These are phyloP conservation scores for Quercus suber DNA, from an alignment of 306 rosid species.

Conservation along the genomic window DNA sequence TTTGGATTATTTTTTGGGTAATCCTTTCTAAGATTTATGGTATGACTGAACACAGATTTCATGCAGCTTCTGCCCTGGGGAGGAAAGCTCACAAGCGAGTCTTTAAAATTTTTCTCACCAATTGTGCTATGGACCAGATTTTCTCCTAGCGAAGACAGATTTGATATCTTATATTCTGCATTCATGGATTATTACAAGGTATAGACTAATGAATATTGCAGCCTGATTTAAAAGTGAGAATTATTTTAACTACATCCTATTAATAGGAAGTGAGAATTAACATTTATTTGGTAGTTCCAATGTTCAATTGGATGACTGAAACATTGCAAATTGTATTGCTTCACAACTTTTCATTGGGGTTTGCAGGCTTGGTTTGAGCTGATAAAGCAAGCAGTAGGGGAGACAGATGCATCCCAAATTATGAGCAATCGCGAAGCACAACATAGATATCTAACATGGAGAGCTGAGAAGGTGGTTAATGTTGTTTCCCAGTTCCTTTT, in stretches of 20 bases:
- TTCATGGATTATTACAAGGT: constrained; percentile 92
- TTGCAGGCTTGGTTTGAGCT: constrained; percentile 74
- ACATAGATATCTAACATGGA: constrained; percentile 77
- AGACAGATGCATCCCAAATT: constrained; percentile 50
- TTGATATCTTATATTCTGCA: constrained; percentile 65
- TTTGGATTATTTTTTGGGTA: neutral
- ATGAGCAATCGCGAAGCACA: constrained; percentile 68
- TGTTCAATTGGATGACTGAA: constrained; percentile 6
- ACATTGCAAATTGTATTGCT: neutral
- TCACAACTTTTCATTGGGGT: constrained; percentile 1
- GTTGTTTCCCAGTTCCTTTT: neutral
- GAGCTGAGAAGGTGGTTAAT: constrained; percentile 71
- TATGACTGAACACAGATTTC: constrained; percentile 59
- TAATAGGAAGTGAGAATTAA: neutral
- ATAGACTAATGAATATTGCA: neutral
- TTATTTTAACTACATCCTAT: neutral
- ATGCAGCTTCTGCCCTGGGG: constrained; percentile 99
- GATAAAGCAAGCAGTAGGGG: constrained; percentile 42
- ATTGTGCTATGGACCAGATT: constrained; percentile 95
- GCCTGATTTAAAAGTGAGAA: neutral
- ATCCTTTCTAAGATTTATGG: constrained; percentile 36
- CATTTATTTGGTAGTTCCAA: neutral
- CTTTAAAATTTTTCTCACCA: constrained; percentile 79
- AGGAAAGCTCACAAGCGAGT: constrained; percentile 93
- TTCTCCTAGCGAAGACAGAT: constrained; percentile 49